A percentile compares a stretch with the other conserved stretches of the same genome.
Evolutionary conservation across 2,329 filamentous ascomycete genomes (phyloP).

Genomic region (Grosmannia penicillata): DNA sequence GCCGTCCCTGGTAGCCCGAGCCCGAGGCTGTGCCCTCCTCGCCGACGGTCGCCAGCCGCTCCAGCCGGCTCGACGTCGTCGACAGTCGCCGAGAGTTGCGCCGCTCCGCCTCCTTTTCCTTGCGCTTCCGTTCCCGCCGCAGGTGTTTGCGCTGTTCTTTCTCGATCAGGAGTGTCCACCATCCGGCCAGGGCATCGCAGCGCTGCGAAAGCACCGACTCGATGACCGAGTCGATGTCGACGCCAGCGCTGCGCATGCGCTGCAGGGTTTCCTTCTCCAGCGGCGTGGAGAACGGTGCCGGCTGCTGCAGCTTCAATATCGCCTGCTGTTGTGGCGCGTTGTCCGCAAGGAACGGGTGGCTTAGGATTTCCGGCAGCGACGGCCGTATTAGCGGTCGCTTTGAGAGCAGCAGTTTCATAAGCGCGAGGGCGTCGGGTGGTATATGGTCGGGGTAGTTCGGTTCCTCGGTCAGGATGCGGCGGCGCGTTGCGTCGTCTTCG

Average conservation of each 20-base stretch:
- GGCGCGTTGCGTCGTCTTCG: conserved; percentile 75
- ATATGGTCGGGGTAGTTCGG: conserved; percentile 73
- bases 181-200: conserved; percentile 81
- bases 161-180: conserved; percentile 90
- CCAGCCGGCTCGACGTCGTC: conserved; percentile 74
- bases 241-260: conserved; percentile 83
- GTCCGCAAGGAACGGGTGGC: conserved; percentile 76
- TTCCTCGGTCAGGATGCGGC: conserved; percentile 71
- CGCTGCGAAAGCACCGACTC: conserved; percentile 83
- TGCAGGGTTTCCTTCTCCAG: conserved; percentile 85
- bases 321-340: conserved; percentile 78
- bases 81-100: conserved; percentile 72
- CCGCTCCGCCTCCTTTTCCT: conserved; percentile 68
- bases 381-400: conserved; percentile 80
- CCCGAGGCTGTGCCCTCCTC: conserved; percentile 49
- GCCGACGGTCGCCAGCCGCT: conserved; percentile 67
- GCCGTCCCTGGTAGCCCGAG: too few relatives aligned
- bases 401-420: conserved; percentile 71
- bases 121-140: conserved; percentile 67
- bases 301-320: conserved; percentile 69
- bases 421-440: conserved; percentile 57
- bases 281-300: conserved; percentile 68
- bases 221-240: conserved; percentile 87
- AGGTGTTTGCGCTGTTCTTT: conserved; percentile 84
- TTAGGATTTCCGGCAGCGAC: conserved; percentile 68